Base-by-base conservation (phyloP, 805 yeast genomes). In the Starmera quercuum region DNA sequence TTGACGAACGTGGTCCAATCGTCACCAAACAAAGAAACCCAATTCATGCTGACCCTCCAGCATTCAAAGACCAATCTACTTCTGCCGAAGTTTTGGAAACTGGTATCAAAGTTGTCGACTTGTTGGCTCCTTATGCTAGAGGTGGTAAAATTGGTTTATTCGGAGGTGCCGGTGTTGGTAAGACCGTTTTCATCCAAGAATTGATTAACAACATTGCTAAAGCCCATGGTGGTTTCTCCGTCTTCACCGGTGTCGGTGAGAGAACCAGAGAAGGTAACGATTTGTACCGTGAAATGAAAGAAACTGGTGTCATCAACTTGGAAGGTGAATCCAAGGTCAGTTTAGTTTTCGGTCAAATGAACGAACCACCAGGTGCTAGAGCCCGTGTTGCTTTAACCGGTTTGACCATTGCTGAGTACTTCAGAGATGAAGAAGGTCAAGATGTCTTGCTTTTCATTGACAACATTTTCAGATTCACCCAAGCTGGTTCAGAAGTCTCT, bases 161-260 rank as follows among this genome's bases (percentile, higher is more conserved):
- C 83, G 98, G 98, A 78, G 98, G 98, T 90, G 98, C 98, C 70
- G 98, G 98, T 90, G 98, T 90, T 84, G 98, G 98, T 75, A 90
- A 90, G 74, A 90, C 98, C 70, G 98, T 90, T 48, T 90, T 90
- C 75, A 90, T 90, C 73, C 98, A 90, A 78, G 98, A 90, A 76
- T 80, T 90, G 75, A 90, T 90, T 71, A 90, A 92, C 88, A 90
- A 90, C 80, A 92, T 90, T 63, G 98, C 98, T 66, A 92, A 90
- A 79, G 97, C 98, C 61, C 97, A 90, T 71, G 98, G 97, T 86
- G 97, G 97, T 83, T 90, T 90, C 95, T 90, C 97, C 39, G 97
- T 90, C 54, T 90, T 90, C 83, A 83, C 96, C 60, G 98, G 98
- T 87, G 98, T 90, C 71, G 98, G 98, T 81, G 98, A 92, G 78